phyloP scores from a whole-genome alignment of 106 monocot genomes.

The Phalaenopsis equestris region DNA sequence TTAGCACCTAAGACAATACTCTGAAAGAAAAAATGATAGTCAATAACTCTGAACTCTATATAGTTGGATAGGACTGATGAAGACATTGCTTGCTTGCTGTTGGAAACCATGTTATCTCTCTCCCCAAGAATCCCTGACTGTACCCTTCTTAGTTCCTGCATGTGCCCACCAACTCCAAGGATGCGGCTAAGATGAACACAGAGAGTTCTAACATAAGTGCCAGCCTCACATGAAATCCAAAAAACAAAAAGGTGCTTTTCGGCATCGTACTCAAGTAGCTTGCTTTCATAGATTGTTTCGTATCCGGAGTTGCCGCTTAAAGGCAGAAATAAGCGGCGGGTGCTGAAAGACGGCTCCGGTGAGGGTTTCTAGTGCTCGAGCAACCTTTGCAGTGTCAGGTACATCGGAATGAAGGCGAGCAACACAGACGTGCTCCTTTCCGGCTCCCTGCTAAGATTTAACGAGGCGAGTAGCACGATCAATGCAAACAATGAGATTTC shows the following conservation, averaged over 20 bases:
- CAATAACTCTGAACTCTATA: no score
- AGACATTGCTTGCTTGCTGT: no score
- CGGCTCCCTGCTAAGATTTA: conserved; percentile 95
- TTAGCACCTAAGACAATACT: no score
- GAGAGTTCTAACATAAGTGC: conserved; percentile 80
- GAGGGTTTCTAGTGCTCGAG: conserved; percentile 71
- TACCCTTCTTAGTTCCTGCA: conserved; percentile 92
- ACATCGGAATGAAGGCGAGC: conserved; percentile 62
- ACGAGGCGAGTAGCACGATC: conserved; percentile 93
- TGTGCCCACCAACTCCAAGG: conserved; percentile 79
- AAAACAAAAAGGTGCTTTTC: conserved; percentile 68
- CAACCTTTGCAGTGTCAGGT: conserved; percentile 43
- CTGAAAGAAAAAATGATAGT: no score
- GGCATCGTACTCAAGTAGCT: conserved; percentile 77
- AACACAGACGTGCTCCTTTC: conserved; percentile 95
- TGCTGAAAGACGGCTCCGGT: conserved; percentile 92
- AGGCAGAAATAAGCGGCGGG: conserved; percentile 82
- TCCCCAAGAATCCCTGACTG: conserved; percentile 86
- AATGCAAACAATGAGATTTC: conserved; percentile 65
- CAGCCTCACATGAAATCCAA: conserved; percentile 94
- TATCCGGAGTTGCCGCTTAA: conserved; percentile 78
- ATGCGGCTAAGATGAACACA: conserved; percentile 78
- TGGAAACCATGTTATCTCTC: conserved; percentile 19
- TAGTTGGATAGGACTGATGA: no score
- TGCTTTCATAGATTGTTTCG: conserved; percentile 90